phyloP scores from a whole-genome alignment of 768 basidiomycete genomes.

The Kwoniella bestiolae region DNA sequence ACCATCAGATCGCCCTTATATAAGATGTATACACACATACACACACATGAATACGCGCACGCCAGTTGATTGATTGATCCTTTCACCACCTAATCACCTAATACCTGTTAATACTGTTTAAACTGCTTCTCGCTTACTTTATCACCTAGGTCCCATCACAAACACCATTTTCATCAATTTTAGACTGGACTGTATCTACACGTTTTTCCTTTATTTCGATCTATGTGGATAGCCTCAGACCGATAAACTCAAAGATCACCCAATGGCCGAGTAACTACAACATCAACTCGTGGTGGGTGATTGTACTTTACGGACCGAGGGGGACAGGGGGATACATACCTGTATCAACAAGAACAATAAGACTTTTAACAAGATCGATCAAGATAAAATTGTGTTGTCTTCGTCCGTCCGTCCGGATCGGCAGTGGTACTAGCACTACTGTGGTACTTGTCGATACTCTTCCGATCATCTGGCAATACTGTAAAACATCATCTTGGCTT shows the following conservation, averaged over 20 bases:
- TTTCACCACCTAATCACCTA: conserved; percentile 1
- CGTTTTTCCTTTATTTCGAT: not conserved
- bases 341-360: not conserved
- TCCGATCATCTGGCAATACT: not conserved
- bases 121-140: not conserved
- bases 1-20: not conserved
- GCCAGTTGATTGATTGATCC: not conserved
- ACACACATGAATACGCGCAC: not conserved
- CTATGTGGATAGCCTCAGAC: too few species aligned
- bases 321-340: not conserved
- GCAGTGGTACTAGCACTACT: not conserved
- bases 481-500: not conserved
- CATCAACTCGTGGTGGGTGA: too few species aligned
- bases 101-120: not conserved
- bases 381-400: too few species aligned
- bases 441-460: not conserved
- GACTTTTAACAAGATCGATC: not conserved
- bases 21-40: not conserved
- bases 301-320: not conserved
- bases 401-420: not conserved
- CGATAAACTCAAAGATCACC: too few species aligned
- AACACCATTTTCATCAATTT: not conserved
- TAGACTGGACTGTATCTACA: conserved; percentile 4
- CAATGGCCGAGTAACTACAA: too few species aligned
- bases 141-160: conserved; percentile 5